Evolutionary conservation across 169 alveolate genomes (phyloP), one percentile per base, ranked within the genome.

Genomic region (Babesia caballi): DNA sequence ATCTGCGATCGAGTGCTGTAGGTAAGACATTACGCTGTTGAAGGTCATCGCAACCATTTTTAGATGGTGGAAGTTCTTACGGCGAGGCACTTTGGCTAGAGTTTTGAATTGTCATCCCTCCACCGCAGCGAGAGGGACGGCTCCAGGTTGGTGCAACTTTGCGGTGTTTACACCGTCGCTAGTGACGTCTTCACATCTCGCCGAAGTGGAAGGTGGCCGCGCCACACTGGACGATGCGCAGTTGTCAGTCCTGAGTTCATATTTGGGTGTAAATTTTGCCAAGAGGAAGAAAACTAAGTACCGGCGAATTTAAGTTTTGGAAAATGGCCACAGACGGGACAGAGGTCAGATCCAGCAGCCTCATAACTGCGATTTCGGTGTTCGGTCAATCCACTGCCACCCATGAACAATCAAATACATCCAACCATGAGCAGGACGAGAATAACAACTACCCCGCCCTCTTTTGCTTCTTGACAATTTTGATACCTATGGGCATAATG

Each of bases 61-160:
- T 28, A 78, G 86, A 35, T 78, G 86, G 86, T 78, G 86, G 86
- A 78, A 78, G 57, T 50, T 30, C 33, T 27, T 78, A 33, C 63
- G 86, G 11, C 66, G 86, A 38, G 86, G 86, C 15, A 78, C 57
- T 15, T 19, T 78, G 33, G 81, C 86, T 9, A 38, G 54, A 33
- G 46, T 66, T 2, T 50, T 78, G 57, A 78, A 78, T 40, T 25
- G 35, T 3, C 59, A 60, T 2, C n/a, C 54, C 19, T 12, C 69
- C 51, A 15, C 27, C 1, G 19, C 25, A 2, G 38, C 35, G 35
- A 14, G 30, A 28, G 36, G 21, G 6, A 35, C 66, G 30, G 27
- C 0, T 35, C 53, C 68, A 51, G 66, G 58, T 52, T 15, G 17
- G 28, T 54, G 23, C 11, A 12, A 28, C 2, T 9, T 4, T 15